phyloP scores from a whole-genome alignment of 2,329 filamentous ascomycete genomes.

The Fonsecaea multimorphosa region DNA sequence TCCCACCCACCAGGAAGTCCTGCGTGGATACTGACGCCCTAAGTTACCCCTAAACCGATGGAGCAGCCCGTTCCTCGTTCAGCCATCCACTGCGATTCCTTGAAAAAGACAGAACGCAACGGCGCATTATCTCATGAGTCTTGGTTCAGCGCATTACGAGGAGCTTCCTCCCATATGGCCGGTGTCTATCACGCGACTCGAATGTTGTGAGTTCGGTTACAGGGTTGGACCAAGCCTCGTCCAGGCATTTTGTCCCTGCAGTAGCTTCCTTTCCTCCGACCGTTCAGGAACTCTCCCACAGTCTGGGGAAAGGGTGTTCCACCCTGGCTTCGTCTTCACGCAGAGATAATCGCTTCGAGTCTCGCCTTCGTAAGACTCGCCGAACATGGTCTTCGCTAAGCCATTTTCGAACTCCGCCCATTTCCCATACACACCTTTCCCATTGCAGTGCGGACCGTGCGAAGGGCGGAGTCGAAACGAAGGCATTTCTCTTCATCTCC shows the following conservation, averaged over 20 bases:
- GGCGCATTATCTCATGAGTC: not conserved
- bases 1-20: too few relatives aligned
- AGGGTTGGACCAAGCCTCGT: not conserved
- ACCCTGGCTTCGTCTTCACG: not conserved
- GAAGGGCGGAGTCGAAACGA: not conserved
- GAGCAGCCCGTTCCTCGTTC: not conserved
- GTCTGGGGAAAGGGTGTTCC: conserved; percentile 9
- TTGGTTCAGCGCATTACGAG: not conserved
- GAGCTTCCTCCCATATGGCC: not conserved
- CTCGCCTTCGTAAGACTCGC: not conserved
- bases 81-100: not conserved
- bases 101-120: not conserved
- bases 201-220: not conserved
- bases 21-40: too few relatives aligned
- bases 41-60: too few relatives aligned
- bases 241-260: conserved; percentile 20
- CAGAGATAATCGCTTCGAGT: not conserved
- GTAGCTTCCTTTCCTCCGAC: conserved; percentile 23
- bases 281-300: conserved; percentile 11
- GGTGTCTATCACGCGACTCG: not conserved
- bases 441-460: conserved; percentile 7
- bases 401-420: not conserved
- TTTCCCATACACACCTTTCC: not conserved
- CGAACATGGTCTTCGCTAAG: conserved; percentile 7
- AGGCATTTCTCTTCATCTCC: not conserved